Conservation (phyloP, 1,139 yeast genomes). For the Suhomyces bribrorum region DNA sequence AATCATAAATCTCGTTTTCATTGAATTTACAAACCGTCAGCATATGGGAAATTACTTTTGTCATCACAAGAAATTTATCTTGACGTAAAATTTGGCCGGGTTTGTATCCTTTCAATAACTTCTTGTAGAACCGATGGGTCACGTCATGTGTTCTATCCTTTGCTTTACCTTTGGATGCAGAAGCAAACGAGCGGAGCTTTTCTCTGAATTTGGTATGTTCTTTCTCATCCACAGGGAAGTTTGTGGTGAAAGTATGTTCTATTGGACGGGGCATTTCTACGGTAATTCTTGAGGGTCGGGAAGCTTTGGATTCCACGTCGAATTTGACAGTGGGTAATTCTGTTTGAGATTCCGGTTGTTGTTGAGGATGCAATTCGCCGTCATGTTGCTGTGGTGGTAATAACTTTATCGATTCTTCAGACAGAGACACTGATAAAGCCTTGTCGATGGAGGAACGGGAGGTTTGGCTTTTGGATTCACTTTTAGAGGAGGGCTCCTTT, state of each 20-base stretch:
- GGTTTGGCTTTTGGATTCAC: too few relatives aligned
- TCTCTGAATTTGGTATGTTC: conserved; percentile 25
- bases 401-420: conserved; percentile 1
- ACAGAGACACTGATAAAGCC: conserved; percentile 2
- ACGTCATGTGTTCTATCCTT: conserved; percentile 20
- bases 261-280: conserved; percentile 18
- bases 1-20: conserved; percentile 53
- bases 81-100: conserved; percentile 65
- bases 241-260: conserved; percentile 12
- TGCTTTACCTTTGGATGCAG: conserved; percentile 26
- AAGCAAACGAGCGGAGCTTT: conserved; percentile 27
- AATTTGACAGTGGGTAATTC: conserved; percentile 7
- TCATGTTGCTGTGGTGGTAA: neutral
- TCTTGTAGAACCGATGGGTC: conserved; percentile 22
- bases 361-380: conserved; percentile 2
- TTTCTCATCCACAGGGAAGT: conserved; percentile 14
- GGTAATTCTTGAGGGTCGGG: conserved; percentile 13
- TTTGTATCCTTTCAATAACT: conserved; percentile 30
- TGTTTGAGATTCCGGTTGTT: too few relatives aligned
- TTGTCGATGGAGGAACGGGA: neutral
- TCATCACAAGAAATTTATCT: conserved; percentile 67
- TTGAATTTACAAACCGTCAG: conserved; percentile 17
- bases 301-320: neutral
- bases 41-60: conserved; percentile 34
- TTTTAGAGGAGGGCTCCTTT: too few relatives aligned